Evolutionary conservation across 2,329 filamentous ascomycete species (phyloP).

Genomic region (Aureobasidium sp.): DNA sequence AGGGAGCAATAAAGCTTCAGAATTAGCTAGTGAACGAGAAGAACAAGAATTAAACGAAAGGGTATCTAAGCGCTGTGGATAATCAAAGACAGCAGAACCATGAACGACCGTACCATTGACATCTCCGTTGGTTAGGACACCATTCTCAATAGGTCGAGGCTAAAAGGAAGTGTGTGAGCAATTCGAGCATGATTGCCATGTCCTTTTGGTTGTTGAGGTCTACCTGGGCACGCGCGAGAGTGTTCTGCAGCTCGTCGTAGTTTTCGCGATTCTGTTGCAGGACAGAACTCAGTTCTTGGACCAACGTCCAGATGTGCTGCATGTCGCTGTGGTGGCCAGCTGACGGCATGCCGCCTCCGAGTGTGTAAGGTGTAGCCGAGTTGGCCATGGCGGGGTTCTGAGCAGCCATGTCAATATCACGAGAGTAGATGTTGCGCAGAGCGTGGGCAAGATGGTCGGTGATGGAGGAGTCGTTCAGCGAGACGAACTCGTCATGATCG

Average conservation of each 20-base stretch:
- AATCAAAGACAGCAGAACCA: not conserved
- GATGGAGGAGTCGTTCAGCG: slow-evolving; percentile 5
- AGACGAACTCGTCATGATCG: slow-evolving; percentile 3
- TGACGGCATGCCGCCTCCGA: slow-evolving; percentile 23
- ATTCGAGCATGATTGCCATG: not conserved
- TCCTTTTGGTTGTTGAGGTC: not conserved
- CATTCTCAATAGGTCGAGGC: not conserved
- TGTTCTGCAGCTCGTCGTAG: slow-evolving; percentile 26
- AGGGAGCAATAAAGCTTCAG: not conserved
- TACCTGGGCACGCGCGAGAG: slow-evolving; percentile 22
- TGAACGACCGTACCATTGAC: slow-evolving; percentile 6
- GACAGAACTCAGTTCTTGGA: slow-evolving; percentile 28
- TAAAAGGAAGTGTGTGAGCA: not conserved
- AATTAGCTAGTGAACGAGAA: not conserved
- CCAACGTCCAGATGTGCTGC: slow-evolving; percentile 30
- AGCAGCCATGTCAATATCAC: slow-evolving; percentile 13
- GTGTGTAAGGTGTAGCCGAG: slow-evolving; percentile 13
- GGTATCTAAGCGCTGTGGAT: slow-evolving; percentile 1
- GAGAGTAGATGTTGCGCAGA: not conserved
- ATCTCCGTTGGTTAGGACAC: slow-evolving; percentile 3
- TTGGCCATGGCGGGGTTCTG: slow-evolving; percentile 15
- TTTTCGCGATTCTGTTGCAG: slow-evolving; percentile 30
- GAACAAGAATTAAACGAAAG: not conserved
- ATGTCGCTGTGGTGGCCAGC: slow-evolving; percentile 32
- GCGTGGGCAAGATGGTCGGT: not conserved